Evolutionary conservation across 768 basidiomycete genomes (phyloP).

Genomic region (Kwoniella shandongensis): DNA sequence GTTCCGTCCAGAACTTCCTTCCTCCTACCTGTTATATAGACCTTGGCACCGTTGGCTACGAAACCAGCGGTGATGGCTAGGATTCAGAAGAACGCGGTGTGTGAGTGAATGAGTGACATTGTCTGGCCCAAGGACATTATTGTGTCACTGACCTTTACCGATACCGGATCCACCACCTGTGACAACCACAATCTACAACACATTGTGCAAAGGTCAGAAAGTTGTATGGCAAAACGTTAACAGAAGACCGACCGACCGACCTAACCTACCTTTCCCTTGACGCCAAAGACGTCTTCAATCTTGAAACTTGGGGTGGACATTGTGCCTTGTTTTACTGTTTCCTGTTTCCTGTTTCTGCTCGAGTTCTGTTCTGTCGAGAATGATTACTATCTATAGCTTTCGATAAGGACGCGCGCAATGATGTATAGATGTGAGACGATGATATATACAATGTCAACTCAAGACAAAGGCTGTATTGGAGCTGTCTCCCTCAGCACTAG

Average conservation of each 20-base stretch:
- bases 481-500: too few species aligned
- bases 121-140: constrained; percentile 1
- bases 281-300: constrained; percentile 26
- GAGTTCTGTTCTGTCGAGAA: too few species aligned
- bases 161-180: constrained; percentile 53
- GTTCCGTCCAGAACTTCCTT: constrained; percentile 35
- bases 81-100: not conserved
- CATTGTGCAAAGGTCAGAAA: not conserved
- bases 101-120: not conserved
- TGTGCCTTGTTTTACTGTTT: not conserved
- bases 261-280: constrained; percentile 22
- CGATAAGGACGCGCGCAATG: too few species aligned
- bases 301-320: constrained; percentile 23
- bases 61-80: constrained; percentile 44
- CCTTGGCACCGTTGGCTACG: constrained; percentile 47
- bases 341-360: too few species aligned
- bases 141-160: constrained; percentile 39
- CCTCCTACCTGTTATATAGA: constrained; percentile 47
- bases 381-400: too few species aligned
- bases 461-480: too few species aligned
- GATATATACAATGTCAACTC: too few species aligned
- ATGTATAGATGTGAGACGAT: too few species aligned
- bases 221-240: too few species aligned
- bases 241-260: too few species aligned
- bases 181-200: constrained; percentile 38